Base-by-base conservation (phyloP, 129 eudicot species). In the Saussurea involucrata region DNA sequence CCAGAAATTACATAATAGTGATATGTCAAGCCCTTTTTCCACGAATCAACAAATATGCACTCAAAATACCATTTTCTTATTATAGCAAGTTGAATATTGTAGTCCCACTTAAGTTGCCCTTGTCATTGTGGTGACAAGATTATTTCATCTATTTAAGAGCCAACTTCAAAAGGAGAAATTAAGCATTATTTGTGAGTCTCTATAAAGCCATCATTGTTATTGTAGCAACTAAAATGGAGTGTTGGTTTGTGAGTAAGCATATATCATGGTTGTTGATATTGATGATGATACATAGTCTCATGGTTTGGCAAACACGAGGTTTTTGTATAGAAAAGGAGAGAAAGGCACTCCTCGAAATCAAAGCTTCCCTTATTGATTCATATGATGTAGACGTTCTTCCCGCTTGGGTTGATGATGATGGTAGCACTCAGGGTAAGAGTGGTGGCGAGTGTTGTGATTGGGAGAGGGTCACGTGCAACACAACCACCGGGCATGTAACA, bases 371-470 rank as follows among this genome's bases (percentile, higher is more conserved):
- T 60, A 12, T 36, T 1, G 60, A 68, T n/a, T 77, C 68, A 55
- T 68, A 53, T 12, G 60, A 9, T 68, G 60, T 0, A 15, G 24
- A 68, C 40, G 18, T 3, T 68, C 72, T 68, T 8, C 53, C 72
- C 53, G 20, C 55, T 33, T 68, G 72, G 72, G 55, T 68, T 68
- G 72, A 68, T 67, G 72, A 68, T 67, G 13, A 67, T 32, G 72
- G 53, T 15, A 20, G 6, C 21, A 60, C 25, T 2, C 0, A 9
- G 8, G 58, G 58, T 17, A n/a, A 2, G 0, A 5, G 21, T 15
- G 7, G 58, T 17, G 13, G 36, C 20, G 15, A 77, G 20, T 77
- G 75, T 68, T 77, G 81, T 77, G 74, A 77, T 22, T 68, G 81
- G 68, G 81, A 77, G 60, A 53, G 75, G 37, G 69, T 77, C 67